phyloP scores from a whole-genome alignment of 345 rosid genomes.

The Garcia nutans region DNA sequence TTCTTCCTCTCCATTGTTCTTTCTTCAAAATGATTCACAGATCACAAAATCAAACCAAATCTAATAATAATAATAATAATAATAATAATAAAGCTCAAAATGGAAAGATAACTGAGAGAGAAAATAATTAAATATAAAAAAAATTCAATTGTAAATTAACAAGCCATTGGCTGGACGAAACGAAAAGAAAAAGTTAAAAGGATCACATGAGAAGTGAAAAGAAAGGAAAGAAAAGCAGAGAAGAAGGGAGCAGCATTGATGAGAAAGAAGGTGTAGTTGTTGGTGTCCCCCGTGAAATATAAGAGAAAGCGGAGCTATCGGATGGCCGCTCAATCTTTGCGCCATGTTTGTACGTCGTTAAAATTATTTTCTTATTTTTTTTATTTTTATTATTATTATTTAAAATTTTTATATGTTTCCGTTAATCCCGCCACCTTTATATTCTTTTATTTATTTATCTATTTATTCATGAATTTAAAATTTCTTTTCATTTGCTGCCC shows the following conservation, averaged over 20 bases:
- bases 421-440: slow-evolving; percentile 10
- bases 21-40: not conserved
- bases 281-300: slow-evolving; percentile 39
- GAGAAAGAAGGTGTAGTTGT: slow-evolving; percentile 29
- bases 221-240: slow-evolving; percentile 21
- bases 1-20: slow-evolving; percentile 73
- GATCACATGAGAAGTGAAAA: slow-evolving; percentile 21
- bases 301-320: slow-evolving; percentile 50
- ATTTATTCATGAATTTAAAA: no score
- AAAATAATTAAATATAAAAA: not conserved
- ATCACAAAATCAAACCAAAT: slow-evolving; percentile 6
- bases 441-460: no score
- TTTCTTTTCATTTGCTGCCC: no score
- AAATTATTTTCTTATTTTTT: not conserved
- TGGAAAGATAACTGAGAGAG: not conserved
- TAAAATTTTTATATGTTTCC: not conserved
- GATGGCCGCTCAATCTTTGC: slow-evolving; percentile 57
- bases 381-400: not conserved
- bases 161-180: no score
- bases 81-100: not conserved
- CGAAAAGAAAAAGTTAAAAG: not conserved
- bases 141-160: no score
- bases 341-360: not conserved
- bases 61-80: no score
- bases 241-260: slow-evolving; percentile 25